Evolutionary conservation across 2,329 filamentous ascomycete species (phyloP).

Genomic region (Penicillium olsonii): DNA sequence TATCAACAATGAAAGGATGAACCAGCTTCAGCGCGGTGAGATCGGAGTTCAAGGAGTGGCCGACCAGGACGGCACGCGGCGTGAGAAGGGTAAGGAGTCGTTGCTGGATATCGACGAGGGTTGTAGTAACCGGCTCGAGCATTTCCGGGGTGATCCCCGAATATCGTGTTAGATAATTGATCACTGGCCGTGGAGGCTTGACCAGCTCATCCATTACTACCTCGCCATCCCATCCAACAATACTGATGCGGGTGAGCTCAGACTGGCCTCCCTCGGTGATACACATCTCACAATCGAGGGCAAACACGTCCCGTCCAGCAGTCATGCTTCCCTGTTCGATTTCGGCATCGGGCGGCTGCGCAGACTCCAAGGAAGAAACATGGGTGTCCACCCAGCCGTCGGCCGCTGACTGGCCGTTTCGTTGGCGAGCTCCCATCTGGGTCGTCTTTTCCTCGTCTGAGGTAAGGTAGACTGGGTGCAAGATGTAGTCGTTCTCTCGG

Average conservation of each 20-base stretch:
- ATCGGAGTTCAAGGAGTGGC: slow-evolving; percentile 52
- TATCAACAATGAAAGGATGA: slow-evolving; percentile 93
- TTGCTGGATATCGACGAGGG: slow-evolving; percentile 76
- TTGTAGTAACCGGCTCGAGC: slow-evolving; percentile 81
- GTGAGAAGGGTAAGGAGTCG: slow-evolving; percentile 70
- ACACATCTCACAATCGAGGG: slow-evolving; percentile 97
- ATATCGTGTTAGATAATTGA: slow-evolving; percentile 85
- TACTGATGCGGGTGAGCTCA: slow-evolving; percentile 83
- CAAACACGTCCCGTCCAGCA: slow-evolving; percentile 74
- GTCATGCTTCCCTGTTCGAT: slow-evolving; percentile 82
- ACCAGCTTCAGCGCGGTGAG: slow-evolving; percentile 80
- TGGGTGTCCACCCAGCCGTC: slow-evolving; percentile 82
- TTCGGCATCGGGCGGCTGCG: slow-evolving; percentile 65
- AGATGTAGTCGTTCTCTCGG: slow-evolving; percentile 76
- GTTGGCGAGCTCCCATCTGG: slow-evolving; percentile 56
- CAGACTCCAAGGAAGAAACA: slow-evolving; percentile 67
- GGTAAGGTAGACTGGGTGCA: slow-evolving; percentile 75
- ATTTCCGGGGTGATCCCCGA: slow-evolving; percentile 90
- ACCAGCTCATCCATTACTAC: slow-evolving; percentile 87
- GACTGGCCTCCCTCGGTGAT: slow-evolving; percentile 77
- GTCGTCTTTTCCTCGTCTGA: slow-evolving; percentile 58
- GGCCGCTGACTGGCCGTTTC: slow-evolving; percentile 49
- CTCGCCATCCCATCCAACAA: slow-evolving; percentile 82
- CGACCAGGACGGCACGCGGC: slow-evolving; percentile 47
- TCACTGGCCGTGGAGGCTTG: slow-evolving; percentile 83